Evolutionary conservation across 225 moss, liverwort and hornwort genomes (phyloP).

Genomic region (Sphagnum tenellum): DNA sequence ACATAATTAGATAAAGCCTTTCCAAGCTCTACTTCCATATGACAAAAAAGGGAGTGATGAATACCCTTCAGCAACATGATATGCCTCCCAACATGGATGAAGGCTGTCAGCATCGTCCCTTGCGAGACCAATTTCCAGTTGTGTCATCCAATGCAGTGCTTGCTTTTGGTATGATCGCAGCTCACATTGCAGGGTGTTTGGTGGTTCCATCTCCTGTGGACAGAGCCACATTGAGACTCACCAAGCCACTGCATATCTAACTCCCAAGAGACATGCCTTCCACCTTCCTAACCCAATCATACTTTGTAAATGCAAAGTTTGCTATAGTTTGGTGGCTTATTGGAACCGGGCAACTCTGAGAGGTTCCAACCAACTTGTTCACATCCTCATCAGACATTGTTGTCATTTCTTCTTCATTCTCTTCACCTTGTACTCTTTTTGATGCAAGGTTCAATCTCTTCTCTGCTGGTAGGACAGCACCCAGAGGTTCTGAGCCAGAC

Average conservation of each 20-base stretch:
- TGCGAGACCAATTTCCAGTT: constrained; percentile 58
- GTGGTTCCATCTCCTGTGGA: constrained; percentile 75
- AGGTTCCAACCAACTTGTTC: constrained; percentile 72
- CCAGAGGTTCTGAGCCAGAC: not conserved
- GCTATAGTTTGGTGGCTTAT: constrained; percentile 8
- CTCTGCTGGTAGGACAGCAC: constrained; percentile 10
- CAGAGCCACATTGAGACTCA: not conserved
- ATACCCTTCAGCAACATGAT: constrained; percentile 62
- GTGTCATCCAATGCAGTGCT: constrained; percentile 82
- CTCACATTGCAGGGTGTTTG: constrained; percentile 44
- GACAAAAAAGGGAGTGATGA: constrained; percentile 2
- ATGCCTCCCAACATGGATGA: constrained; percentile 91
- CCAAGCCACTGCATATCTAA: too few relatives aligned
- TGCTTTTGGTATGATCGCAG: constrained; percentile 90
- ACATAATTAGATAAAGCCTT: not conserved
- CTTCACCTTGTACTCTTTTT: constrained; percentile 28
- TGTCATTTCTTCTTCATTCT: constrained; percentile 44
- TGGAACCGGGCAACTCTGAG: constrained; percentile 67
- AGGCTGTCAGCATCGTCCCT: constrained; percentile 64
- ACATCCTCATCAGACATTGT: constrained; percentile 72
- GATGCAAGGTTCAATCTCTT: constrained; percentile 60
- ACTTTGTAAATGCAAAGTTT: not conserved
- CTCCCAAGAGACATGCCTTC: not conserved
- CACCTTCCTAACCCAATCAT: not conserved
- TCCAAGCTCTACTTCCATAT: constrained; percentile 1